Evolutionary conservation across 177 flowering plant species (phyloP).

Genomic region (Vitis hybrid): DNA sequence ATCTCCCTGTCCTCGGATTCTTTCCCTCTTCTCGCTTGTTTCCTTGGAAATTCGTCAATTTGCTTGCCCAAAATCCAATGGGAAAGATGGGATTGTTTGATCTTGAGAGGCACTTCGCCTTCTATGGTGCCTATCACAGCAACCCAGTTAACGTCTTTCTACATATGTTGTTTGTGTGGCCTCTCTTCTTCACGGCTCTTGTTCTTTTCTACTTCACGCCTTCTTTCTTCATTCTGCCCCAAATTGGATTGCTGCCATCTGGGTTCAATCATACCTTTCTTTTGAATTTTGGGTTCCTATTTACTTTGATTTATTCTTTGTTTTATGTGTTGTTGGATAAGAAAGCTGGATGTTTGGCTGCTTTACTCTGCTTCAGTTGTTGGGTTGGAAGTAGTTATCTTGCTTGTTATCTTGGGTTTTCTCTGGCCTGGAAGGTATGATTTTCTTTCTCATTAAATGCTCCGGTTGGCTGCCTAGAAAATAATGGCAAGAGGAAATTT

Average conservation of each 20-base stretch:
- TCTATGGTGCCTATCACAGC: constrained; percentile 92
- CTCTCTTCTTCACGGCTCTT: constrained; percentile 61
- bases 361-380: constrained; percentile 68
- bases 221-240: constrained; percentile 28
- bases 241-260: constrained; percentile 10
- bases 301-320: constrained; percentile 44
- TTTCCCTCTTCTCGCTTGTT: background rate
- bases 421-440: constrained; percentile 74
- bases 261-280: constrained; percentile 24
- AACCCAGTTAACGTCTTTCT: constrained; percentile 71
- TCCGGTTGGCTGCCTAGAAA: constrained; percentile 16
- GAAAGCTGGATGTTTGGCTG: constrained; percentile 88
- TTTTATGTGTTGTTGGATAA: constrained; percentile 66
- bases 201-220: constrained; percentile 69
- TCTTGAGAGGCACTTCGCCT: constrained; percentile 86
- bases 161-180: constrained; percentile 88
- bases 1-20: background rate
- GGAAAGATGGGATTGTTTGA: constrained; percentile 47
- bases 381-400: constrained; percentile 71
- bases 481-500: background rate
- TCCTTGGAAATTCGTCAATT: no score
- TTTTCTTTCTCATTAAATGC: background rate
- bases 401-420: constrained; percentile 61
- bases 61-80: constrained; percentile 11
- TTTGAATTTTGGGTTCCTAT: constrained; percentile 61